Evolutionary conservation across 2,329 filamentous ascomycete genomes (phyloP), one percentile per base, ranked within the genome.

Genomic region (Aureobasidium vineae): DNA sequence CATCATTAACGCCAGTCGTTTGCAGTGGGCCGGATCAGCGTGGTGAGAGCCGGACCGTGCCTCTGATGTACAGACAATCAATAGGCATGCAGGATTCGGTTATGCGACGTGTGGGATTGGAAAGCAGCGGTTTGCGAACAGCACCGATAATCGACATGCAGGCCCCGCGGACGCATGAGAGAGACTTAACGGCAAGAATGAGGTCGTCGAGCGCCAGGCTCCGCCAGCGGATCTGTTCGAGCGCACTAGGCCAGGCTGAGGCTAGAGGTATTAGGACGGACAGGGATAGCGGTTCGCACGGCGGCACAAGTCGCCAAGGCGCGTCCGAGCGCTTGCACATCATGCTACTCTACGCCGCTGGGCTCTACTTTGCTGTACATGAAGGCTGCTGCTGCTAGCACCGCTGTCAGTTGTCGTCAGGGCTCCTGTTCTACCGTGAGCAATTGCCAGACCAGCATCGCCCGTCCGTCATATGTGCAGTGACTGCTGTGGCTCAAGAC

Each of bases 211-310:
- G 31, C 57, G 41, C 57, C 41, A 61, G 57, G 43, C 40, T 59
- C 54, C 59, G 45, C 45, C 59, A 63, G 47, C 59, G 59, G 59
- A 63, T 52, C 31, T 63, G 59, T 31, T 63, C 23, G 38, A 54
- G 38, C 28, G 38, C 61, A 64, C 61, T 64, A 64, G 36, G 33
- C 61, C 36, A 6, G 36, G 21, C 50, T 38, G 36, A 64, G 61
- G 47, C 26, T 53, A 64, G 61, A 45, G 23, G 43, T 21, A 16
- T 38, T 53, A 36, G 38, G 49, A 40, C 49, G 61, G 49, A 64
- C 61, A 64, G 61, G 61, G 61, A 64, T 64, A 40, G 47, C 61
- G 61, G 61, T 64, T 64, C 49, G 47, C 59, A 63, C 59, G 59
- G 59, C 59, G 61, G 61, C 49, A 53, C 61, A 54, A 45, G 19